Percentiles rank a stretch among this genome's conserved stretches.
Evolutionary conservation across 148 eudicot species (phyloP).

Genomic region (Vaccinium vitisidaea): DNA sequence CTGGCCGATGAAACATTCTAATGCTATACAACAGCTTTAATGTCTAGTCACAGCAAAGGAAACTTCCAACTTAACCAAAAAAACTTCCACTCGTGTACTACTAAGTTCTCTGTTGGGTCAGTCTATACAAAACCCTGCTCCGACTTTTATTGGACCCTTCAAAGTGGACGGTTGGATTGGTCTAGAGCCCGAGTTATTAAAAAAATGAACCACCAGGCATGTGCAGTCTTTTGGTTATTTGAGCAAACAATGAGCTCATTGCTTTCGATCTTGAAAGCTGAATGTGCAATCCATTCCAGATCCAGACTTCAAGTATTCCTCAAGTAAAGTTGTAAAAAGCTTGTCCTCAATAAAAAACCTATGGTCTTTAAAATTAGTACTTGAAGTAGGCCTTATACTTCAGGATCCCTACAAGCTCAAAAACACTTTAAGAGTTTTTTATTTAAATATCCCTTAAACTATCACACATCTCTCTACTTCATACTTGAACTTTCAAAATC

Average conservation of each 20-base stretch:
- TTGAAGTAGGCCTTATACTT: no score
- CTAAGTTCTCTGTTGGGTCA: background rate
- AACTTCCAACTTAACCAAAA: background rate
- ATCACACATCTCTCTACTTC: no score
- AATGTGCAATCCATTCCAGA: constrained; percentile 5
- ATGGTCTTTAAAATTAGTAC: background rate
- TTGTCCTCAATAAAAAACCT: background rate
- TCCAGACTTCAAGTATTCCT: constrained; percentile 5
- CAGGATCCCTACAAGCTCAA: background rate
- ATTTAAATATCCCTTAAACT: no score
- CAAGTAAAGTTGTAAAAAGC: constrained; percentile 1
- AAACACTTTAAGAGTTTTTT: no score
- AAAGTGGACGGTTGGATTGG: background rate
- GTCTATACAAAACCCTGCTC: background rate
- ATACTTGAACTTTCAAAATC: no score
- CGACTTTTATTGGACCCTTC: background rate
- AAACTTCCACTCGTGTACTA: background rate
- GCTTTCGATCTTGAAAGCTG: background rate
- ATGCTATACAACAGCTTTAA: no score
- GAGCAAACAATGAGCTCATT: background rate
- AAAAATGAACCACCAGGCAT: background rate
- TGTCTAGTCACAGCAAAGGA: background rate
- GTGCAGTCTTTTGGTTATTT: background rate
- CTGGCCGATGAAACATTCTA: background rate
- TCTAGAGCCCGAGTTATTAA: no score